phyloP scores from a whole-genome alignment of 768 basidiomycete genomes.

The Boletus coccyginus region DNA sequence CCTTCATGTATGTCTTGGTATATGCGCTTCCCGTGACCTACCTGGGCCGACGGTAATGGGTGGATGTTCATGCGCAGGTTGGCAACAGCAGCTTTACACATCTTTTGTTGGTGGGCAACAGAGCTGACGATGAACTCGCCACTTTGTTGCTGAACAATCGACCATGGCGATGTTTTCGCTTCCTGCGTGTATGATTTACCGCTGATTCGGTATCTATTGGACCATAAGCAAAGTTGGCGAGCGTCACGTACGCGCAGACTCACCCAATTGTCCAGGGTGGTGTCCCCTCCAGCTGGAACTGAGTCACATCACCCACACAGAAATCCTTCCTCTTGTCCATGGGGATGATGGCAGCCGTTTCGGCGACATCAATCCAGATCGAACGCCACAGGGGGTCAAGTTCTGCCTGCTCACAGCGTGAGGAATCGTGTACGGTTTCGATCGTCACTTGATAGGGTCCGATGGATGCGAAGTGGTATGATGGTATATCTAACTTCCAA shows the following conservation, averaged over 20 bases:
- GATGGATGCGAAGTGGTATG: constrained; percentile 72
- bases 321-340: constrained; percentile 75
- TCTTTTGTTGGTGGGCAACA: constrained; percentile 89
- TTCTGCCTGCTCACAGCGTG: constrained; percentile 73
- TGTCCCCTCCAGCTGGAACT: constrained; percentile 91
- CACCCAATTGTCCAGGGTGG: constrained; percentile 91
- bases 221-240: constrained; percentile 1
- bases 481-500: constrained; percentile 75
- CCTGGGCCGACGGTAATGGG: constrained; percentile 82
- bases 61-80: constrained; percentile 77
- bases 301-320: constrained; percentile 86
- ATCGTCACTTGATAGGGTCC: constrained; percentile 81
- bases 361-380: constrained; percentile 91
- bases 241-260: constrained; percentile 17
- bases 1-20: constrained; percentile 92
- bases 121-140: constrained; percentile 86
- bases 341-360: constrained; percentile 90
- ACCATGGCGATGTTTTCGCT: constrained; percentile 78
- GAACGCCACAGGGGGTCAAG: constrained; percentile 59
- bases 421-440: constrained; percentile 75
- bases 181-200: constrained; percentile 71
- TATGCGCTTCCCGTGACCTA: constrained; percentile 79
- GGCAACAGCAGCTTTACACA: constrained; percentile 80
- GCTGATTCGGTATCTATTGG: constrained; percentile 72
- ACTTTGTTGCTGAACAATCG: constrained; percentile 74